phyloP scores from a whole-genome alignment of 306 rosid species.

The Dalbergia oliveri region DNA sequence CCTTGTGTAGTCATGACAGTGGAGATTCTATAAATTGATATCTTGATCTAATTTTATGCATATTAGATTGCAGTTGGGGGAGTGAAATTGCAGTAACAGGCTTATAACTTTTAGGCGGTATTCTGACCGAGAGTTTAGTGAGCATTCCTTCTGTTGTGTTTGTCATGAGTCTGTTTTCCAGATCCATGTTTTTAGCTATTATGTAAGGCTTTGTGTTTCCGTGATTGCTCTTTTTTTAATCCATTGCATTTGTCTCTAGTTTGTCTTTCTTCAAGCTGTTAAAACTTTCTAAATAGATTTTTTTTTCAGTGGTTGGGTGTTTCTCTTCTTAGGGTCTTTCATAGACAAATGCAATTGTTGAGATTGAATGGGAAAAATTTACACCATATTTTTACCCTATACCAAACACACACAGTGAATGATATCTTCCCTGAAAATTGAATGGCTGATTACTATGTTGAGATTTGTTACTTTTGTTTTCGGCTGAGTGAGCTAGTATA shows the following conservation, averaged over 20 bases:
- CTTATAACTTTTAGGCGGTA: not conserved
- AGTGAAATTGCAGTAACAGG: not conserved
- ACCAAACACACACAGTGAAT: not conserved
- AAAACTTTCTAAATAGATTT: not conserved
- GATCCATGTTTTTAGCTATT: not conserved
- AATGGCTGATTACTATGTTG: not conserved
- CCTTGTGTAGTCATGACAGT: not conserved
- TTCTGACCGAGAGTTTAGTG: not conserved
- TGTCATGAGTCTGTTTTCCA: not conserved
- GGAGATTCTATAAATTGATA: not conserved
- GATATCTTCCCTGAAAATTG: not conserved
- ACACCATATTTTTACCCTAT: too few relatives aligned
- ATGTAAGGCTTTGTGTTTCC: not conserved
- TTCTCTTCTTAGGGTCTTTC: not conserved
- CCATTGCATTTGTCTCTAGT: not conserved
- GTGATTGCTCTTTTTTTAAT: constrained; percentile 2
- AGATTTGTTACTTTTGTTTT: not conserved
- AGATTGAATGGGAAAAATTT: too few relatives aligned
- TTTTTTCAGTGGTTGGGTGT: not conserved
- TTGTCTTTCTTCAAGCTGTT: not conserved
- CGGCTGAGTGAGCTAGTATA: not conserved
- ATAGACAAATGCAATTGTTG: too few relatives aligned
- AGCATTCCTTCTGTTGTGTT: not conserved
- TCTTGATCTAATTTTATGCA: not conserved
- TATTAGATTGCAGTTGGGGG: not conserved